Percentiles rank a stretch among this genome's conserved stretches.
Evolutionary conservation across 2,329 filamentous ascomycete genomes (phyloP).

Genomic region (Aspergillus texensis): DNA sequence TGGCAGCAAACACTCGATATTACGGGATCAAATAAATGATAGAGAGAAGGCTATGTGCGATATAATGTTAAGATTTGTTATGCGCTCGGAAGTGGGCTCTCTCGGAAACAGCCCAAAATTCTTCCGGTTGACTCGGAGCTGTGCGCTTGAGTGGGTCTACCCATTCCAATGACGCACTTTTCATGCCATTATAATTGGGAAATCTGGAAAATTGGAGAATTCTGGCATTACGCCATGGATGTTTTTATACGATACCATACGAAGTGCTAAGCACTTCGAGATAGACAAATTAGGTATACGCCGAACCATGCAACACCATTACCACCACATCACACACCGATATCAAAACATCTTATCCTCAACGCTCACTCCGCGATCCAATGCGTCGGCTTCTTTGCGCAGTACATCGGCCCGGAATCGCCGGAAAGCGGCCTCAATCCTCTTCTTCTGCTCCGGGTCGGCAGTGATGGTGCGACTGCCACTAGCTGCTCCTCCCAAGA

Average conservation of each 20-base stretch:
- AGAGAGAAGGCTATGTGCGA: background rate
- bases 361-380: constrained; percentile 51
- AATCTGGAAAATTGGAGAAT: background rate
- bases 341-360: constrained; percentile 30
- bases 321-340: background rate
- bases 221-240: background rate
- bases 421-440: constrained; percentile 66
- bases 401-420: constrained; percentile 66
- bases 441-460: constrained; percentile 56
- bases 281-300: background rate
- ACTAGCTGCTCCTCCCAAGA: constrained; percentile 59
- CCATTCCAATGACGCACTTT: background rate
- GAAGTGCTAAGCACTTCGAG: background rate
- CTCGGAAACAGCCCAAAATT: background rate
- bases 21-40: background rate
- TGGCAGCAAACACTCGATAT: background rate
- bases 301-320: background rate
- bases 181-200: background rate
- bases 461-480: constrained; percentile 56
- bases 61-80: background rate
- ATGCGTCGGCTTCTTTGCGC: constrained; percentile 57
- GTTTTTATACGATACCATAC: background rate
- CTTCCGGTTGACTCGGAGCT: background rate
- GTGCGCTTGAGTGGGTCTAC: background rate
- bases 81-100: background rate